Evolutionary conservation across 179 eudicot species (phyloP), one percentile per base, ranked within the genome.

Genomic region (Spinacia oleracea): DNA sequence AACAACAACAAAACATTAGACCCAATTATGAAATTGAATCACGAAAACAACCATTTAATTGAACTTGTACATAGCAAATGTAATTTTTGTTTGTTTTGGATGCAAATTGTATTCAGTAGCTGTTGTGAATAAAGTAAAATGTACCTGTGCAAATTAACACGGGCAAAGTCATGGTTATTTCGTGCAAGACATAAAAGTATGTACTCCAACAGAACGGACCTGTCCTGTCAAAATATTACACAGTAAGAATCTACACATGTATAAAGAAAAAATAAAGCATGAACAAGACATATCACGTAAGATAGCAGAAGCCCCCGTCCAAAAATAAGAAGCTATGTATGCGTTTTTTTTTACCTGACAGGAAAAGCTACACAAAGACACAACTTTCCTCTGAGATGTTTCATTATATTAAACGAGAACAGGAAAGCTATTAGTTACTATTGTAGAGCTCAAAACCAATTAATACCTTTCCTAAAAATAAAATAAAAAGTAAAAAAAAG

Each of bases 181-280:
- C 77, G 86, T 78, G 76, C 78, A 77, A 93, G 90, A 78, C 78
- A 89, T 53, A 84, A 88, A 69, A 92, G 75, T 72, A 90, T 85
- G 53, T 70, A 79, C 79, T 93, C 98, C 84, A 85, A 77, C 71
- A 81, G 87, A 66, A 90, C 81, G 80, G 83, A 88, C 55, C 86
- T 88, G 81, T 91, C 91, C 98, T 91, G 92, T 79, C 84, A 77
- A 82, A 79, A n/a, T 66, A 69, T 58, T 66, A 81, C 29, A 46
- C 35, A 50, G 27, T 69, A 53, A 42, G 65, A 53, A 34, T 59
- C 62, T 75, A 43, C 29, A 64, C 27, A 62, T 11, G 63, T 63
- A 11, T 38, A 46, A 29, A 12, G 20, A 64, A 6, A 35, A 20
- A 34, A 29, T 12, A 9, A 31, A 21, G 43, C 43, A 12, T 75